Evolutionary conservation across 345 rosid genomes (phyloP), one percentile per base, ranked within the genome.

Genomic region (Populus ilicifolia): DNA sequence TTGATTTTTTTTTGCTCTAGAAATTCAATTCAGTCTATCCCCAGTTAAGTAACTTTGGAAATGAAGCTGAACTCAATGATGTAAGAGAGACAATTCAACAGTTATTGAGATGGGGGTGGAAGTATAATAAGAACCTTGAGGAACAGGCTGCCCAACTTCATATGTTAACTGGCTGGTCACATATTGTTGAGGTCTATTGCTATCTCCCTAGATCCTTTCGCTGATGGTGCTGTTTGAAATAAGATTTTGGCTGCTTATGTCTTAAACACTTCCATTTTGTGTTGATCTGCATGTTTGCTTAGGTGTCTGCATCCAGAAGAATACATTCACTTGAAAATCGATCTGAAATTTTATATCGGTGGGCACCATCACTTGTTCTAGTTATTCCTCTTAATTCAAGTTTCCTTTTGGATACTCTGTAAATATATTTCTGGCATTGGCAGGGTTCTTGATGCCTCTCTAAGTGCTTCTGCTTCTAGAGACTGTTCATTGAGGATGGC

Each of bases 131-230:
- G 77, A 95, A 93, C 87, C 98, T 95, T 64, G 98, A 95, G 86
- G 99, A 95, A 82, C 97, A 92, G 84, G 97, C 98, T 80, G 98
- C 96, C 78, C 98, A 95, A 80, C 99, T 95, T 85, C 99, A 95
- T 80, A 93, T 92, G 98, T 87, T 95, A 86, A 86, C 93, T 79
- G 99, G 93, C 71, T 95, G 99, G 98, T 89, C 98, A 78, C 99
- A 92, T 73, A 85, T 93, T 80, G 96, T 87, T 74, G 98, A 95
- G 99, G 98, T 94, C 70, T 36, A 54, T 73, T 52, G 71, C 81
- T 77, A 68, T 81, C 46, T 74, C 76, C 16, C 63, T 79, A 8
- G 17, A 7, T 64, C 36, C 30, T 20, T 2, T 14, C 21, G 25
- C 54, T 25, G 43, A 23, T 17, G 5, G 27, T 72, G 50, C 38